phyloP scores from a whole-genome alignment of 1,284 basidiomycete genomes.

The Ceratobasidium sp. region DNA sequence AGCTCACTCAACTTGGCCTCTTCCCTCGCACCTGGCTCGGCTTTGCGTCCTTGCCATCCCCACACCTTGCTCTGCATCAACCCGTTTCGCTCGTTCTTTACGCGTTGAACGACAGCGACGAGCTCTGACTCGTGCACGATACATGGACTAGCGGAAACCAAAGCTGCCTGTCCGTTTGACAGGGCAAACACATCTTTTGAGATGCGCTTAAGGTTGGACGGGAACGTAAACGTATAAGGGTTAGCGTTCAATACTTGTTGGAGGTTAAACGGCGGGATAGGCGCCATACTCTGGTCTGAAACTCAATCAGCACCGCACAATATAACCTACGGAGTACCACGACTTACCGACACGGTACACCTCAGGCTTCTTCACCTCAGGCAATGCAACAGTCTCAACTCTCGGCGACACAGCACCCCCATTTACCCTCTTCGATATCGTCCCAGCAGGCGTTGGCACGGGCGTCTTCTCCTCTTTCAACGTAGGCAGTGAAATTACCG shows the following conservation, averaged over 20 bases:
- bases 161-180: slow-evolving; percentile 64
- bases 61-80: slow-evolving; percentile 77
- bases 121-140: slow-evolving; percentile 81
- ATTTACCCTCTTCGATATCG: slow-evolving; percentile 27
- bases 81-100: slow-evolving; percentile 73
- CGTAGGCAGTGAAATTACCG: slow-evolving; percentile 71
- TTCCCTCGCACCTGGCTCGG: slow-evolving; percentile 69
- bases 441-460: slow-evolving; percentile 64
- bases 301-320: not conserved
- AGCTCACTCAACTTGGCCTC: slow-evolving; percentile 76
- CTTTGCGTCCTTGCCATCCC: slow-evolving; percentile 76
- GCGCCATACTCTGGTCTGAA: slow-evolving; percentile 62
- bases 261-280: slow-evolving; percentile 68
- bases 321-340: not conserved
- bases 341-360: slow-evolving; percentile 34
- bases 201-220: slow-evolving; percentile 65
- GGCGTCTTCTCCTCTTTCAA: slow-evolving; percentile 77
- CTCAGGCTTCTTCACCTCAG: not conserved
- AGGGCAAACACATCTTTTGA: slow-evolving; percentile 79
- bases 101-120: slow-evolving; percentile 75
- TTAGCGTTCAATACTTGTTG: slow-evolving; percentile 58
- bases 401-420: not conserved
- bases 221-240: slow-evolving; percentile 51
- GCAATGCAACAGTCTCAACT: slow-evolving; percentile 3
- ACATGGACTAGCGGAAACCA: slow-evolving; percentile 63